Base-by-base conservation (phyloP, 2,329 filamentous ascomycete genomes). In the Monosporascus sp. region DNA sequence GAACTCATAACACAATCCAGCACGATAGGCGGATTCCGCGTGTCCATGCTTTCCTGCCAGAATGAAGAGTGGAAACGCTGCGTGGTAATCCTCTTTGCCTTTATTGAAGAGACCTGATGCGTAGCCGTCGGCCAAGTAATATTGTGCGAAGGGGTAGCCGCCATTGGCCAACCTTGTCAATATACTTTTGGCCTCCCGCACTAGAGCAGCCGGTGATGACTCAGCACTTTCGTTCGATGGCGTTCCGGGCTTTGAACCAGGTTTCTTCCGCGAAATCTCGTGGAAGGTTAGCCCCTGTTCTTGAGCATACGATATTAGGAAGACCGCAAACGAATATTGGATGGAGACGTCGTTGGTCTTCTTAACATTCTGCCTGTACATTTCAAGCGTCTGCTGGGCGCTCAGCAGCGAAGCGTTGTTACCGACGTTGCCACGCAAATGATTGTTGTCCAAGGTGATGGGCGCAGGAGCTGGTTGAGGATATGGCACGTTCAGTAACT, bases 291-390 rank as follows among this genome's bases (percentile, higher is more conserved):
- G 64, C 2, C 84, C 85, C 66, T 88, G 82, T 66, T 96, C 89
- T 67, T 90, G 88, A 41, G 93, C 92, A 2, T 90, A 87, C 47
- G 92, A 89, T 60, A 97, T 87, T 75, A 99, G 84, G 69, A 96
- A 96, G 38, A 97, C 82, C 2, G 94, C 94, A 72, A 99, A 97
- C 31, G 96, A 94, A 70, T 97, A 97, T 70, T 97, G 91, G 37
- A 96, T 89, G 4, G 88, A 86, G 17, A 87, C 80, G 69, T 97
- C 91, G 57, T 88, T 94, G 3, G 94, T 96, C 76, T 99, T 99
- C 75, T 97, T 97, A 54, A 97, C 90, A 65, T 97, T 99, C 52
- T 88, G 87, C 45, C 93, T 83, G 70, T 99, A 99, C 93, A 97
- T 97, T 52, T 97, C 92, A 48, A 99, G 81, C 2, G 94, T 99